Base-by-base conservation (phyloP, 148 eudicot genomes). In the Salicornia ramosissima region DNA sequence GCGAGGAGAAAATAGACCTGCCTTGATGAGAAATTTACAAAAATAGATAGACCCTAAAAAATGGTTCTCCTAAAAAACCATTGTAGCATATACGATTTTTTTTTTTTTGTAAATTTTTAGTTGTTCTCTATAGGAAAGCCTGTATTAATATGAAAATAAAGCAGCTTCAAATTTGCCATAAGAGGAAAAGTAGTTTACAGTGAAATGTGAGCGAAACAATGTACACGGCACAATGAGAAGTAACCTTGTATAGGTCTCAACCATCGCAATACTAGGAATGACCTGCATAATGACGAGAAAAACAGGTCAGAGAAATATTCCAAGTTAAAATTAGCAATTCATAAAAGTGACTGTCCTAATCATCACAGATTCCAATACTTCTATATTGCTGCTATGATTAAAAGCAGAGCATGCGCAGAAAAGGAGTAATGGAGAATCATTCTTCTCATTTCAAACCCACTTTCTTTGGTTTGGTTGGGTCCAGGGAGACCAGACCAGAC, bases 221-320 rank as follows among this genome's bases (percentile, higher is more conserved):
- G 97, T 82, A 83, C 86, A 86, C 71, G 99, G 99, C 21, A 87
- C 86, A 74, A 89, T 82, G 49, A 95, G 96, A 68, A 91, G 85
- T 79, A 95, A 68, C 78, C 99, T 83, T 60, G 88, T 81, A 80
- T 95, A 95, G 59, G 99, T 95, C 83, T 95, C 99, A 75, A 95
- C 96, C 99, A 91, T 84, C n/a, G 93, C 96, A 80, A 95, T 85
- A 84, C 87, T 95, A 26, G 97, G 96, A 63, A 89, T 86, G 64
- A 83, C 90, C 99, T 95, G 96, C 78, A 80, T 52, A 66, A 39
- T 62, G 55, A 55, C 49, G 13, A 18, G 45, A 18, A 43, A 60
- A 26, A 54, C 13, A 33, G 11, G 40, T 62, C 49, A 49, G 40
- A 34, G 55, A 22, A 68, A 26, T 3, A 15, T 16, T 64, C 16